phyloP scores from a whole-genome alignment of 192 early-diverging fungal species.

The Linnemannia zychae region DNA sequence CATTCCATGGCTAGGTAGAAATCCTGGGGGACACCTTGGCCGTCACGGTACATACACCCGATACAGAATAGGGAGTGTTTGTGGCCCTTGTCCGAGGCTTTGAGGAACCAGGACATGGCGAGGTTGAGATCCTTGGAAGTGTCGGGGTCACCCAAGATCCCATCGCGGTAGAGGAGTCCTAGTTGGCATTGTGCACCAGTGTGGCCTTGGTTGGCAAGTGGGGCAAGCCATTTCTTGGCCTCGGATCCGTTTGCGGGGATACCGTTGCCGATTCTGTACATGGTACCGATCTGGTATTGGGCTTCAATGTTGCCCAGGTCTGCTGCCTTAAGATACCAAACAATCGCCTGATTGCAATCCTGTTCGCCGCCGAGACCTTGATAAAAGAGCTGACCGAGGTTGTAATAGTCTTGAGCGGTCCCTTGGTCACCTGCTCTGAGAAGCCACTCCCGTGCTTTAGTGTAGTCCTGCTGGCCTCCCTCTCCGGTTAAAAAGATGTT shows the following conservation, averaged over 20 bases:
- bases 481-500: neutral
- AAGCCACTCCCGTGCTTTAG: neutral
- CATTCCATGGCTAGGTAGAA: conserved; percentile 2
- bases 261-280: neutral
- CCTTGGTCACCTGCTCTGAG: neutral
- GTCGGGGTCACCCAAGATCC: neutral
- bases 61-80: neutral
- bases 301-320: neutral
- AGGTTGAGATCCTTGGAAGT: neutral
- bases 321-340: neutral
- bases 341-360: neutral
- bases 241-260: neutral
- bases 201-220: neutral
- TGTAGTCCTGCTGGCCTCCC: neutral
- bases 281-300: neutral
- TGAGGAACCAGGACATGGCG: neutral
- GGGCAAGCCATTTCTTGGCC: neutral
- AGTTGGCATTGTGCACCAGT: neutral
- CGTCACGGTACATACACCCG: neutral
- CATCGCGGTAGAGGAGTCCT: neutral
- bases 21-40: neutral
- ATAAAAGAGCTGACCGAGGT: neutral
- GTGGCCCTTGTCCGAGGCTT: neutral
- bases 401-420: neutral
- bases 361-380: neutral